A percentile compares a stretch with the other conserved stretches of the same genome.
Conservation (phyloP, 1,284 basidiomycete genomes). For the Fomitopsis pinicola region DNA sequence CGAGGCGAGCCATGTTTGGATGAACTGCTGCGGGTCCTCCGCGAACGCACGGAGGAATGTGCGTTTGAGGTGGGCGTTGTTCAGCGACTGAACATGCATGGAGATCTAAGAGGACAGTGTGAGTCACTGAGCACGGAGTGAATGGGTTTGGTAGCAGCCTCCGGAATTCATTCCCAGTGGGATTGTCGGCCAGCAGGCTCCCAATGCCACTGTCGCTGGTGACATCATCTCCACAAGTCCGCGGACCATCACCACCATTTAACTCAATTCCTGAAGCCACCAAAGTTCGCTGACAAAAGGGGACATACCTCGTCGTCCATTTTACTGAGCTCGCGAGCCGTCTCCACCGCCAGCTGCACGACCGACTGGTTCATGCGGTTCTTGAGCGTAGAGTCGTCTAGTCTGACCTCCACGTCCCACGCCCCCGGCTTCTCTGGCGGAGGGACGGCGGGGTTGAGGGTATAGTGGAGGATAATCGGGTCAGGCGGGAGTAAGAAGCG, state of each 20-base stretch:
- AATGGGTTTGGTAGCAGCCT: not conserved
- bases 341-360: slow-evolving; percentile 68
- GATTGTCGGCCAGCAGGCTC: no score
- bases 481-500: slow-evolving; percentile 77
- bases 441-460: slow-evolving; percentile 51
- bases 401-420: slow-evolving; percentile 88
- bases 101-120: slow-evolving; percentile 51
- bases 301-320: slow-evolving; percentile 80
- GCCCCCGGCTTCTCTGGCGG: slow-evolving; percentile 65
- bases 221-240: no score
- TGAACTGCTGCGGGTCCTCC: slow-evolving; percentile 75
- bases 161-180: no score
- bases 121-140: not conserved
- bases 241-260: no score
- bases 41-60: slow-evolving; percentile 87
- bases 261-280: no score
- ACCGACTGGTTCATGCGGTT: slow-evolving; percentile 73
- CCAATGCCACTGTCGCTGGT: no score
- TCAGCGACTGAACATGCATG: slow-evolving; percentile 75
- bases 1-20: slow-evolving; percentile 86
- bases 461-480: slow-evolving; percentile 84
- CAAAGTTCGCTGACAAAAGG: not conserved
- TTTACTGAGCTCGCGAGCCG: slow-evolving; percentile 62
- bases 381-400: slow-evolving; percentile 80
- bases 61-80: slow-evolving; percentile 82